Evolutionary conservation across 2,329 filamentous ascomycete genomes (phyloP), one percentile per base, ranked within the genome.

Genomic region (Colletotrichum noveboracense): DNA sequence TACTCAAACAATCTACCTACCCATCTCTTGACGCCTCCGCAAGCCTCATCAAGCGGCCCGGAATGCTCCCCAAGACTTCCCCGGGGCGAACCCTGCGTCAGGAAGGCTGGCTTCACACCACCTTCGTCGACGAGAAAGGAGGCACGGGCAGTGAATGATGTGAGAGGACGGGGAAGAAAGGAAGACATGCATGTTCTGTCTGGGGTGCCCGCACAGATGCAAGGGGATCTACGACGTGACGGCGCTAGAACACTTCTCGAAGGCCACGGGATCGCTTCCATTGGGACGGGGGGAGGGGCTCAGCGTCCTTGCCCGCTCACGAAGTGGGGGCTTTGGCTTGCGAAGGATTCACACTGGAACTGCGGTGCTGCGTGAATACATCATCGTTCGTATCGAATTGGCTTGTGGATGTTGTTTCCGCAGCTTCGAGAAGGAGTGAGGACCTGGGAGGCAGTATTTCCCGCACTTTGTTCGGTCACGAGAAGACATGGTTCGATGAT

Each of bases 241-340:
- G 36, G 26, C 70, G 65, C 71, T 73, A 73, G 56, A 32, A 68
- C 21, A 10, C 71, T 73, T 73, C 66, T 73, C 38, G 71, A 73
- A 73, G 65, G 21, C 32, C 52, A 66, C 69, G 55, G 55, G 36
- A 32, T 21, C 12, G 18, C 10, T n/a, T 28, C 55, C 13, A 34
- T 43, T 34, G 36, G 62, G 62, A 38, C 62, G 43, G 62, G 38
- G 38, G 12, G n/a, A 12, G 43, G 43, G 43, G 43, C 43, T 52
- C 43, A 52, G n/a, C n/a, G n/a, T 21, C 43, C 43, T 48, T 18
- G 43, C 43, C 43, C 43, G 43, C 43, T 48, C 38, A 0, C 56
- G 8, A 14, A 36, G 56, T 30, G 28, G 28, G 56, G 18, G 36
- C 36, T 10, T 32, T 10, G 58, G 52, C 26, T 18, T 61, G 18